phyloP scores from a whole-genome alignment of 140 eudicot genomes.

The Senecio squalidus region DNA sequence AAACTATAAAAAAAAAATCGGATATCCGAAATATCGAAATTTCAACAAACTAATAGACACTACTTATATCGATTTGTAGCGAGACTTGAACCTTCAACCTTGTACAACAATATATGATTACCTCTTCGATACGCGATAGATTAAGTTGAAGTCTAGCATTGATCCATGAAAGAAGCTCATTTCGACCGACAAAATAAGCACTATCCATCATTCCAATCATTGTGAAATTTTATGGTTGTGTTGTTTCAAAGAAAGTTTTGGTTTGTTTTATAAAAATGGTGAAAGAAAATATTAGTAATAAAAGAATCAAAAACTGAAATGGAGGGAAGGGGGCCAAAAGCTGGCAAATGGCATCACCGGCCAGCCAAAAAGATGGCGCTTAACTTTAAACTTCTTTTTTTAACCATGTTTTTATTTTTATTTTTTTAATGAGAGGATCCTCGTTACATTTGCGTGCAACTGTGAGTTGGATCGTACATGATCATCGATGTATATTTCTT shows the following conservation, averaged over 20 bases:
- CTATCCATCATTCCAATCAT: conserved; percentile 98
- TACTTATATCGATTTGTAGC: too few species aligned
- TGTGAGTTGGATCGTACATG: neutral
- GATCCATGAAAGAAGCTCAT: conserved; percentile 85
- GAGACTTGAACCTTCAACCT: too few species aligned
- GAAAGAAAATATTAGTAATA: neutral
- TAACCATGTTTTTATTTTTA: neutral
- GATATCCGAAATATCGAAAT: too few species aligned
- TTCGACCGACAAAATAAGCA: conserved; percentile 94
- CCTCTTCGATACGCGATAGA: conserved; percentile 93
- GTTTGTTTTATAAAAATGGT: neutral
- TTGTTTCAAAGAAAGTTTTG: neutral
- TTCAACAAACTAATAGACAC: neutral
- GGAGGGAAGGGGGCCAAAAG: conserved; percentile 13
- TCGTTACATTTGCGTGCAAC: neutral
- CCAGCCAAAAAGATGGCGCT: conserved; percentile 28
- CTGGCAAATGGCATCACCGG: conserved; percentile 39
- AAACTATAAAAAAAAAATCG: too few species aligned
- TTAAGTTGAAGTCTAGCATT: conserved; percentile 77
- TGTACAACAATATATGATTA: conserved; percentile 22
- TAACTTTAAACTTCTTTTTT: conserved; percentile 6
- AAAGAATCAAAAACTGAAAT: neutral
- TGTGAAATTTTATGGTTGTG: too few species aligned
- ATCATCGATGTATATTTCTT: too few species aligned
- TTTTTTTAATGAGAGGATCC: too few species aligned